Evolutionary conservation across 208 protist genomes (phyloP), one percentile per base, ranked within the genome.

Genomic region (Trypanosoma avium): DNA sequence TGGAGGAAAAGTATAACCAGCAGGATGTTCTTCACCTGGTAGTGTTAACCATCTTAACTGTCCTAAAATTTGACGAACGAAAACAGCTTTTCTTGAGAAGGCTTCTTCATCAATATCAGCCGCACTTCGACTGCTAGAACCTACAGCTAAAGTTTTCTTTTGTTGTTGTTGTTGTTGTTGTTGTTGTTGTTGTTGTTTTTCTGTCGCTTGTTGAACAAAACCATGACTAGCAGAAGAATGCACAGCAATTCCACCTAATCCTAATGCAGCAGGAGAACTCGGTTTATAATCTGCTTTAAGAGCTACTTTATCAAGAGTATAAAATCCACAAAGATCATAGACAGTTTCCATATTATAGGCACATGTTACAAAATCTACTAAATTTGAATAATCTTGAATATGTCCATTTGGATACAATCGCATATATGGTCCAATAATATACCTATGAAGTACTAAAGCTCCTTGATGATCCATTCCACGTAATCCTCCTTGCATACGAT

Each of bases 341-440:
- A 95, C 85, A 13, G 92, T 97, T 67, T 97, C 88, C 88, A 97
- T 92, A 57, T 97, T 97, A 70, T 97, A 97, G 12, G 75, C 53
- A 71, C 88, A 97, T 10, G 88, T 89, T 33, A 95, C 74, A 63
- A 95, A 95, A 67, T 97, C 88, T 22, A 93, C 75, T 4, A 97
- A 69, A 65, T 94, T 95, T n/a, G 87, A 93, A 61, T 77, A 93
- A 63, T 95, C 84, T 61, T 95, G 87, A 47, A 95, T 94, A 71
- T 93, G 87, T 4, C 72, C 88, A 45, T 93, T 77, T 47, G 92
- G 92, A 74, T 87, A 97, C 27, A 97, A 75, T 0, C 82, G 88
- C 61, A 93, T 68, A 47, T 94, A 91, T 8, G 88, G 87, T 1
- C 77, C 74, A 19, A 95, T 65, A 21, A 97, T 80, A 56, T 81